Percentiles rank a stretch among this genome's conserved stretches.
Evolutionary conservation across 1,284 basidiomycete genomes (phyloP).

Genomic region (Malassezia furfur): DNA sequence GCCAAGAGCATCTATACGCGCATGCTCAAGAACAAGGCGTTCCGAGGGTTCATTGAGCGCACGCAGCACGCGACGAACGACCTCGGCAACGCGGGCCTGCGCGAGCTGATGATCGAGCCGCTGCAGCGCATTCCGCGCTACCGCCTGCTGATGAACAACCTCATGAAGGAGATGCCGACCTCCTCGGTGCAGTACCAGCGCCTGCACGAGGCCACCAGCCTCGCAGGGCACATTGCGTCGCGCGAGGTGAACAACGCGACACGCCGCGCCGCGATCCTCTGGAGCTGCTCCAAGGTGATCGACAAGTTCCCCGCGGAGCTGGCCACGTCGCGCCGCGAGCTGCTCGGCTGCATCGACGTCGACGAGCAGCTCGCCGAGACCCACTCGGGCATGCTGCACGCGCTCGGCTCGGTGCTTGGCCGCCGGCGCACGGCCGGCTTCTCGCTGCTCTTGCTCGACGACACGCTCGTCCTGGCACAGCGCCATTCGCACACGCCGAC

Average conservation of each 20-base stretch:
- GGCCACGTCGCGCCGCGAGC: constrained; percentile 62
- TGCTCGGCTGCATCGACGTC: constrained; percentile 87
- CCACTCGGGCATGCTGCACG: neutral
- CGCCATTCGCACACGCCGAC: constrained; percentile 67
- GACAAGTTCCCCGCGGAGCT: constrained; percentile 69
- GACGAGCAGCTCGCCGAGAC: constrained; percentile 55
- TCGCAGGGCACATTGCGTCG: constrained; percentile 79
- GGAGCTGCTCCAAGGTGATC: constrained; percentile 71
- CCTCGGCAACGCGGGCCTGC: constrained; percentile 63
- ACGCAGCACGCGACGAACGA: constrained; percentile 80
- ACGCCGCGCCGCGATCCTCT: constrained; percentile 75
- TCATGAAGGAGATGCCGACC: constrained; percentile 30
- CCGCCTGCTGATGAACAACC: constrained; percentile 73
- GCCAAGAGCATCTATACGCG: constrained; percentile 79
- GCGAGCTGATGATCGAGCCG: constrained; percentile 96
- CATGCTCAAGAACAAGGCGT: constrained; percentile 67
- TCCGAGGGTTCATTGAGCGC: constrained; percentile 60
- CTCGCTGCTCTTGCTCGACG: constrained; percentile 81
- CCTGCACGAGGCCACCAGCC: constrained; percentile 72
- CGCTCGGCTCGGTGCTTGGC: constrained; percentile 10
- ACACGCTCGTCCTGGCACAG: constrained; percentile 84
- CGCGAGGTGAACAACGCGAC: constrained; percentile 89
- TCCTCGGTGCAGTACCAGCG: constrained; percentile 51
- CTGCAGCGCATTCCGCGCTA: constrained; percentile 97
- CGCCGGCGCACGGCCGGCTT: neutral